A percentile compares a stretch with the other conserved stretches of the same genome.
Evolutionary conservation across 2,329 filamentous ascomycete species (phyloP).

Genomic region (Biscogniauxia mediterranea): DNA sequence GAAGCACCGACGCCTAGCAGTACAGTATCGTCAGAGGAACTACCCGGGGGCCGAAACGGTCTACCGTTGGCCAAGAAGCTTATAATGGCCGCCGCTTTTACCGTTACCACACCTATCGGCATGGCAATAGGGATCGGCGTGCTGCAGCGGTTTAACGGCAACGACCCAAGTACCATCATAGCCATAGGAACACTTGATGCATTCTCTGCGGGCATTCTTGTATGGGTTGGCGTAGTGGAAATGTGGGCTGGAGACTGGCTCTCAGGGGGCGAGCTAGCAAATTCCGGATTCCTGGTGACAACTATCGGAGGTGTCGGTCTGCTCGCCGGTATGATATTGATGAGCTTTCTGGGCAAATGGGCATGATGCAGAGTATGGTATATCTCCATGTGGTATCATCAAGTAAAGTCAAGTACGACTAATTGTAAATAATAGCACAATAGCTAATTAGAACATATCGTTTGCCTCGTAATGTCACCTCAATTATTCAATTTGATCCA

Average conservation of each 20-base stretch:
- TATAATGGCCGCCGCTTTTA: slow-evolving; percentile 61
- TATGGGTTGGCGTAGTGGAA: slow-evolving; percentile 79
- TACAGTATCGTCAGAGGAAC: not conserved
- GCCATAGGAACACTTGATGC: slow-evolving; percentile 74
- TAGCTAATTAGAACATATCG: no score
- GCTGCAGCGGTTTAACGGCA: slow-evolving; percentile 69
- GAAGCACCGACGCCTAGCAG: not conserved
- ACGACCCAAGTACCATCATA: slow-evolving; percentile 64
- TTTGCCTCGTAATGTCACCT: no score
- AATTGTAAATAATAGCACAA: no score
- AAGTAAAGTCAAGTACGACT: slow-evolving; percentile 15
- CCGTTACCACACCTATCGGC: slow-evolving; percentile 71
- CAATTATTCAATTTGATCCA: no score
- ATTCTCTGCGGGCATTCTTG: slow-evolving; percentile 69
- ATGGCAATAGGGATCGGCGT: slow-evolving; percentile 80
- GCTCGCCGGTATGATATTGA: slow-evolving; percentile 61
- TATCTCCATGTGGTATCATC: not conserved
- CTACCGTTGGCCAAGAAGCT: slow-evolving; percentile 51
- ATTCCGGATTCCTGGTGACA: slow-evolving; percentile 49
- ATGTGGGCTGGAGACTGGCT: slow-evolving; percentile 80
- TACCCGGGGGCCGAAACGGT: slow-evolving; percentile 1
- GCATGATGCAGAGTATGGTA: not conserved
- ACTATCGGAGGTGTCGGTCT: slow-evolving; percentile 51
- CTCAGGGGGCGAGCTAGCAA: slow-evolving; percentile 54
- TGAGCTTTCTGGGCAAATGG: slow-evolving; percentile 51